phyloP scores from a whole-genome alignment of 257 asterid genomes.

The Primulina eburnea region DNA sequence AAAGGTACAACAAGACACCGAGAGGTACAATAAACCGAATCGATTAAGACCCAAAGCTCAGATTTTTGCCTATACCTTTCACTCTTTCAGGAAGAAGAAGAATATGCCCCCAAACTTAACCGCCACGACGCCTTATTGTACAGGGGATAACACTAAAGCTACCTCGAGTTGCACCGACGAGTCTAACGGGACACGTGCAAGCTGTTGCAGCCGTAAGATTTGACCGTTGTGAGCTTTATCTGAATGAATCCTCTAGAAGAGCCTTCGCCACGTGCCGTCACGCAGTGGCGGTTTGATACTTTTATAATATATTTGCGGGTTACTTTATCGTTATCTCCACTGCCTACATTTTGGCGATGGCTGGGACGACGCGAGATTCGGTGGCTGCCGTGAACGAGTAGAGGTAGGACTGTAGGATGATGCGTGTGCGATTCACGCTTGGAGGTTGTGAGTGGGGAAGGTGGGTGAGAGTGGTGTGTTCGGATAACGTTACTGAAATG shows the following conservation, averaged over 20 bases:
- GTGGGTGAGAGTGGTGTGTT: constrained; percentile 7
- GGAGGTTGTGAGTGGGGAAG: not conserved
- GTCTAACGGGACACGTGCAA: constrained; percentile 36
- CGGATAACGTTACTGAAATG: constrained; percentile 58
- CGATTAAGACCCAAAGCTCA: not conserved
- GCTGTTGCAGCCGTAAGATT: constrained; percentile 28
- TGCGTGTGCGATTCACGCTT: constrained; percentile 6
- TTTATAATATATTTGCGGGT: constrained; percentile 4
- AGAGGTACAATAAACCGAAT: not conserved
- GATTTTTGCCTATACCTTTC: constrained; percentile 25
- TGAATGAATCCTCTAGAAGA: constrained; percentile 21
- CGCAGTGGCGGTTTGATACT: constrained; percentile 23
- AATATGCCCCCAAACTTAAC: constrained; percentile 37
- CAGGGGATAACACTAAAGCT: constrained; percentile 28
- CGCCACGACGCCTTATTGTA: constrained; percentile 37
- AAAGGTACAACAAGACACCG: constrained; percentile 13
- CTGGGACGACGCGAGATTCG: not conserved
- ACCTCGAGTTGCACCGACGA: constrained; percentile 29
- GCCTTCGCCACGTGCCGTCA: constrained; percentile 36
- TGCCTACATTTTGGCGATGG: constrained; percentile 10
- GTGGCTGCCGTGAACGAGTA: not conserved
- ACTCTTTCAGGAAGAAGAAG: constrained; percentile 20
- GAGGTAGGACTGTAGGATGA: not conserved
- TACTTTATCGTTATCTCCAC: constrained; percentile 22
- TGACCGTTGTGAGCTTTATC: constrained; percentile 34